Conservation (phyloP, 768 basidiomycete genomes). For the Lyophyllum semitale region DNA sequence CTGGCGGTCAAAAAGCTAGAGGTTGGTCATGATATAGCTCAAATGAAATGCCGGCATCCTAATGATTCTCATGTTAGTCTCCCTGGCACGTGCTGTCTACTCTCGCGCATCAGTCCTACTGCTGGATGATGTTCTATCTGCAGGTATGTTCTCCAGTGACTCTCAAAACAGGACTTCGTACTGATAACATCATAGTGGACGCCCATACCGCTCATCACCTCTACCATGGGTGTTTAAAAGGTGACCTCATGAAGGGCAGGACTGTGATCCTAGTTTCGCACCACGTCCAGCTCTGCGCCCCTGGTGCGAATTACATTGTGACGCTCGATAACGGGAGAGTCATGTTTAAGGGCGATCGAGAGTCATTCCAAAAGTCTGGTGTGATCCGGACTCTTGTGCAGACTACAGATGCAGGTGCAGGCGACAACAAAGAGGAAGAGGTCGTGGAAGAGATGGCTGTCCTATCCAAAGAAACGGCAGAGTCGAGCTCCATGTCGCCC, state of each 20-base stretch:
- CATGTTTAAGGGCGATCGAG: conserved; percentile 66
- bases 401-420: conserved; percentile 35
- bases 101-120: too few relatives aligned
- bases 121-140: too few relatives aligned
- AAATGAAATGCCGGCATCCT: background rate
- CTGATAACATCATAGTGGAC: conserved; percentile 54
- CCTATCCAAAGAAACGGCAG: conserved; percentile 15
- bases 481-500: conserved; percentile 50
- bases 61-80: conserved; percentile 41
- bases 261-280: too few relatives aligned
- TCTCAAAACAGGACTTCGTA: background rate
- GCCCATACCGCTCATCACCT: too few relatives aligned
- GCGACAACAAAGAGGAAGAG: conserved; percentile 44
- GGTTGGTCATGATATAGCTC: conserved; percentile 35
- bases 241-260: too few relatives aligned
- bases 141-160: conserved; percentile 34
- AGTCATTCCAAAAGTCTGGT: conserved; percentile 65
- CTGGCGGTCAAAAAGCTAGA: conserved; percentile 69
- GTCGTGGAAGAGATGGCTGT: too few relatives aligned
- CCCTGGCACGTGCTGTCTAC: conserved; percentile 80
- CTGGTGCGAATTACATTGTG: conserved; percentile 81
- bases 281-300: conserved; percentile 84
- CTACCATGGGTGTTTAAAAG: too few relatives aligned
- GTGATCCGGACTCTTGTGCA: conserved; percentile 70
- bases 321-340: conserved; percentile 83